Evolutionary conservation across 306 rosid species (phyloP).

Genomic region (Dicorynia guianensis): DNA sequence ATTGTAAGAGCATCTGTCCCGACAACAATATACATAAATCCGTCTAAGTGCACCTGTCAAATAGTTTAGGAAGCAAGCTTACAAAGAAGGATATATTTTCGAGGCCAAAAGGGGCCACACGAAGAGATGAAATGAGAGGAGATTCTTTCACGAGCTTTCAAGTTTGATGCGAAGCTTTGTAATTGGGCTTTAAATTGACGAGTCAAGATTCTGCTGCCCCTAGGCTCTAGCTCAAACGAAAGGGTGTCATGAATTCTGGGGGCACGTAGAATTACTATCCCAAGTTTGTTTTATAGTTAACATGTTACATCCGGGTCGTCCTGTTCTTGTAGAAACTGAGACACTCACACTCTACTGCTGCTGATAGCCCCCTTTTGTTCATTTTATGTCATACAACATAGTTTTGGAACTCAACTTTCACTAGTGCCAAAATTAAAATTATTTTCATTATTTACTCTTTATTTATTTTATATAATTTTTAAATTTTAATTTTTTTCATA

Average conservation of each 20-base stretch:
- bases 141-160: neutral
- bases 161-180: neutral
- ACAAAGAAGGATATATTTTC: slow-evolving; percentile 12
- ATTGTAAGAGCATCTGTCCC: no score
- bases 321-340: neutral
- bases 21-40: no score
- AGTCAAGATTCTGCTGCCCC: neutral
- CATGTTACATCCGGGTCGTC: neutral
- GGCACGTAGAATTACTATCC: no score
- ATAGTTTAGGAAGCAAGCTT: neutral
- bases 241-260: no score
- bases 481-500: no score
- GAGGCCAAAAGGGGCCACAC: neutral
- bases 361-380: neutral
- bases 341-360: neutral
- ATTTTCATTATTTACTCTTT: no score
- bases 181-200: neutral
- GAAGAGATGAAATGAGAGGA: slow-evolving; percentile 20
- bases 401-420: no score
- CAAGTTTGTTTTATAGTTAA: neutral
- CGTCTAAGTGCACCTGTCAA: neutral
- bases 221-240: no score
- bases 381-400: neutral
- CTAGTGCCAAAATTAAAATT: no score
- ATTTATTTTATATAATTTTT: no score